Percentiles rank a stretch among this genome's conserved stretches.
Evolutionary conservation across 78 protist genomes (phyloP).

Genomic region (Speleostelium caveatum): DNA sequence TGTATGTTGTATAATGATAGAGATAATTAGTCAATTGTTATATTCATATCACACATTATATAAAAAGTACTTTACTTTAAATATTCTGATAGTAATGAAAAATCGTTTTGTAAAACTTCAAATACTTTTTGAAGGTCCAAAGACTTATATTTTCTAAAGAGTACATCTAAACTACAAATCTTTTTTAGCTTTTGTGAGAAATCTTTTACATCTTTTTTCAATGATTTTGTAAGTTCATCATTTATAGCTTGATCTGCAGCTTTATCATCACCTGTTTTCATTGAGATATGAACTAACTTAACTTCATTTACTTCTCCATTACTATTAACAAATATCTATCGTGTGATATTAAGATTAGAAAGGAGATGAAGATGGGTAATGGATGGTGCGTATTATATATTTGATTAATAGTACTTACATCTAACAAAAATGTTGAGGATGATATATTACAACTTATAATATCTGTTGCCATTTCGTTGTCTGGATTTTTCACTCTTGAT

Average conservation of each 20-base stretch:
- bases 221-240: constrained; percentile 13
- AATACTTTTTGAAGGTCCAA: constrained; percentile 48
- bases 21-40: background rate
- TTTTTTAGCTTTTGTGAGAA: constrained; percentile 5
- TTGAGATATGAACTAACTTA: constrained; percentile 49
- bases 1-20: background rate
- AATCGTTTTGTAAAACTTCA: constrained; percentile 37
- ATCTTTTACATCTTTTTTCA: constrained; percentile 28
- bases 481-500: background rate
- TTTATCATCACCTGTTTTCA: background rate
- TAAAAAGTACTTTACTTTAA: constrained; percentile 18
- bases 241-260: background rate
- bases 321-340: constrained; percentile 35
- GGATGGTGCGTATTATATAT: background rate
- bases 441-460: constrained; percentile 60
- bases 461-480: background rate
- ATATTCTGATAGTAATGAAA: background rate
- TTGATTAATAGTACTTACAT: background rate
- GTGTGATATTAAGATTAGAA: background rate
- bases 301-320: constrained; percentile 54
- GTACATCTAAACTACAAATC: constrained; percentile 50
- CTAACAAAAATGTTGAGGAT: constrained; percentile 49
- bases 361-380: too few relatives aligned
- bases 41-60: too few relatives aligned
- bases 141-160: constrained; percentile 43